Base-by-base conservation (phyloP, 2,329 filamentous ascomycete genomes). In the Penicillium janthinellum region DNA sequence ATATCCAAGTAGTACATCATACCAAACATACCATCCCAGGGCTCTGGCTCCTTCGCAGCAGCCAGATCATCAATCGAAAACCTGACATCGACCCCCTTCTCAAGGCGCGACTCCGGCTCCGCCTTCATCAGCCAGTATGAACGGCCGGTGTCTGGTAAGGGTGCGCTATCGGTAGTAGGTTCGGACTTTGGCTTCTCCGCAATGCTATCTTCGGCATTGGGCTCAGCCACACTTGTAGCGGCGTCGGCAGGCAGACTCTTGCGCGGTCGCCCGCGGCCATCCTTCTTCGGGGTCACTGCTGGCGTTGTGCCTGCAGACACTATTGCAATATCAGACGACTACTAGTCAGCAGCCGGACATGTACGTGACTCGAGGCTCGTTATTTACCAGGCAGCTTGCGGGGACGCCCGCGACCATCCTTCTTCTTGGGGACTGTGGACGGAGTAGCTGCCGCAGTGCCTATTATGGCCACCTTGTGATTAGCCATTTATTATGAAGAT, bases 11-110 rank as follows among this genome's bases (percentile, higher is more conserved):
- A 4, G 15, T 11, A 34, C 4, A 34, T n/a, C 44, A 41, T 81
- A n/a, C 14, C 20, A 38, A 14, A 35, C 85, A 72, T 78, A 90
- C 91, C 95, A 77, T 96, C 90, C 95, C 95, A 99, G 0, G 91
- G 88, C 72, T 98, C 94, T 1, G 94, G 92, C 69, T 86, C 84
- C 0, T 81, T 87, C 70, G 86, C 89, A 0, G 86, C 84, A 14
- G 85, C 84, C 38, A 99, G 79, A 73, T 98, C 93, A 70, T 98
- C 92, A 70, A 99, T 97, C 0, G 92, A 96, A 78, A 98, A 99
- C 66, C 87, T 90, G 48, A 97, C 91, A 72, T 98, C 93, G 53
- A 90, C 81, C 0, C 92, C 94, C 56, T 92, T 94, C 73, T 96
- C 92, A 15, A 92, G 79, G 5, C 95, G 89, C 4, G 92, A 87